Percentiles rank a stretch among this genome's conserved stretches.
Conservation (phyloP, 192 early-diverging fungal species). For the Spizellomyces punctatus region DNA sequence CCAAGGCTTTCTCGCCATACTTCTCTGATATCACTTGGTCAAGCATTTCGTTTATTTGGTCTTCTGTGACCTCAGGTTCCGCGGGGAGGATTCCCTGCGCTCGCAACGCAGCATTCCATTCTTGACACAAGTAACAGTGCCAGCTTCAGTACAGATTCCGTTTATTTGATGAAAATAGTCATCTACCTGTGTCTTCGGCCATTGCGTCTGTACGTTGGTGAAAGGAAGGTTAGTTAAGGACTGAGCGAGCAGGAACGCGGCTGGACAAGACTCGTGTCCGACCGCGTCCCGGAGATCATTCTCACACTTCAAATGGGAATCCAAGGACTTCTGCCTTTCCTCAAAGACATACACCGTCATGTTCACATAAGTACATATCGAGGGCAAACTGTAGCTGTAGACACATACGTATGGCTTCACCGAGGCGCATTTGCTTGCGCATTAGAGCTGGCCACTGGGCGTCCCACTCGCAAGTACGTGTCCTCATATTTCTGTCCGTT, state of each 20-base stretch:
- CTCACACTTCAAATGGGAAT: constrained; percentile 77
- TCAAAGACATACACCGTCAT: constrained; percentile 71
- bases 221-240: too few species aligned
- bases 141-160: neutral
- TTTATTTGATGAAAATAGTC: neutral
- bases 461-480: constrained; percentile 68
- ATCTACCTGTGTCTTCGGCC: neutral
- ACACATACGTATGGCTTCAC: constrained; percentile 97
- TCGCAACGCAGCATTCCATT: constrained; percentile 94
- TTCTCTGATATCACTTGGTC: constrained; percentile 68
- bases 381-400: constrained; percentile 75
- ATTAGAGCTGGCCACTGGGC: constrained; percentile 68
- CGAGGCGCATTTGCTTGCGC: constrained; percentile 85
- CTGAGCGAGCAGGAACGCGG: too few species aligned
- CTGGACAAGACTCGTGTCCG: too few species aligned
- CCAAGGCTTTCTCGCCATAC: constrained; percentile 61
- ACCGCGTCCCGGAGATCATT: too few species aligned
- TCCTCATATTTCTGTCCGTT: neutral
- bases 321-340: constrained; percentile 76
- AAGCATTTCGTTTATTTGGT: constrained; percentile 73
- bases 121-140: constrained; percentile 9
- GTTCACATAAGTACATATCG: constrained; percentile 73
- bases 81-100: constrained; percentile 87
- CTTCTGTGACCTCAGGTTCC: constrained; percentile 67
- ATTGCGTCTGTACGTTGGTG: neutral